phyloP scores from a whole-genome alignment of 768 basidiomycete species.

The Boletus eberwhitei region DNA sequence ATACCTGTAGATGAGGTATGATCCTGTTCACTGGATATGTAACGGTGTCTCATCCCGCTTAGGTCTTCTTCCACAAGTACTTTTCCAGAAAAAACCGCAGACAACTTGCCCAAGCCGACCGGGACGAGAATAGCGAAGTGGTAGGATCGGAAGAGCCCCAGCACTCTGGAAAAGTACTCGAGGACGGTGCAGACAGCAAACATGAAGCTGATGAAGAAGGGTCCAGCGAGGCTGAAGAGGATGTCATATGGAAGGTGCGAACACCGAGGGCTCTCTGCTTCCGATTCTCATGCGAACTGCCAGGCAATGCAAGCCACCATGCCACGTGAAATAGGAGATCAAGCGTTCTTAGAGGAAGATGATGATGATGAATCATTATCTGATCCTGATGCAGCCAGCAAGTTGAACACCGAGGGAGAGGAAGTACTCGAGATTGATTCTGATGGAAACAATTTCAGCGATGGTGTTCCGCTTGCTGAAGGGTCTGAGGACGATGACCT shows the following conservation, averaged over 20 bases:
- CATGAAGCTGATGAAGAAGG: slow-evolving; percentile 39
- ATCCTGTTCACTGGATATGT: not conserved
- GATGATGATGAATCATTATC: slow-evolving; percentile 27
- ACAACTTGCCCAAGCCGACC: slow-evolving; percentile 44
- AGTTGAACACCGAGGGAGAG: slow-evolving; percentile 33
- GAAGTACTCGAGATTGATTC: slow-evolving; percentile 25
- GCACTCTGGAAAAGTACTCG: slow-evolving; percentile 21
- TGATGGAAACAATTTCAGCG: slow-evolving; percentile 37
- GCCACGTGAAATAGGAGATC: slow-evolving; percentile 56
- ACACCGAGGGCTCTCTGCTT: not conserved
- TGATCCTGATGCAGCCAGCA: slow-evolving; percentile 29
- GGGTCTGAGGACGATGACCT: slow-evolving; percentile 72
- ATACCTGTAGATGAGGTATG: slow-evolving; percentile 85
- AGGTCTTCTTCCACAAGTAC: slow-evolving; percentile 92
- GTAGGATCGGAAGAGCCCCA: slow-evolving; percentile 21
- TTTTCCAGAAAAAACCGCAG: slow-evolving; percentile 69
- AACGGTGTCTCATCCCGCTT: not conserved
- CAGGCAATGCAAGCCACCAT: slow-evolving; percentile 90
- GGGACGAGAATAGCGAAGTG: slow-evolving; percentile 28
- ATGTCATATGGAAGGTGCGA: slow-evolving; percentile 84
- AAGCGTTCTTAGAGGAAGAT: slow-evolving; percentile 39
- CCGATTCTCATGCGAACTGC: not conserved
- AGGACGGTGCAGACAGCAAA: slow-evolving; percentile 20
- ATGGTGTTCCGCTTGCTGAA: slow-evolving; percentile 55
- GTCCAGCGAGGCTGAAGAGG: slow-evolving; percentile 54